Evolutionary conservation across 192 early-diverging fungal genomes (phyloP).

Genomic region (Entophlyctis luteolus): DNA sequence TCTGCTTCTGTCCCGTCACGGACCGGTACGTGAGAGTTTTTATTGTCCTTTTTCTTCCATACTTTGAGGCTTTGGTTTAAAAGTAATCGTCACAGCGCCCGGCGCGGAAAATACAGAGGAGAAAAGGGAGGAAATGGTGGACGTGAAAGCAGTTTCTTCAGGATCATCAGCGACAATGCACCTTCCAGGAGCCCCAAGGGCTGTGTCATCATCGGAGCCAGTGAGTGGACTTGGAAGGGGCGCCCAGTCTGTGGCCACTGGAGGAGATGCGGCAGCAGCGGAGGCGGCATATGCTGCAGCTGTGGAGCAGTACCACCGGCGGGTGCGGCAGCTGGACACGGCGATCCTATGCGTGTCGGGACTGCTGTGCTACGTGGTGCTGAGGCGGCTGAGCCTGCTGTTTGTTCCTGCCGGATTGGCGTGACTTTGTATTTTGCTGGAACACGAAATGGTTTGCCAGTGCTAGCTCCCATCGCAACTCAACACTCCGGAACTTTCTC

Average conservation of each 20-base stretch:
- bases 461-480: not conserved
- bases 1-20: not conserved
- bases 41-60: no score
- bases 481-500: not conserved
- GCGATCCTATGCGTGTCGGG: not conserved
- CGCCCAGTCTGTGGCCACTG: not conserved
- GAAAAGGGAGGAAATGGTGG: no score
- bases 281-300: not conserved
- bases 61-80: no score
- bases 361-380: not conserved
- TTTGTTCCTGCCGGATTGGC: not conserved
- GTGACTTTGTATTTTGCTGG: not conserved
- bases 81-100: no score
- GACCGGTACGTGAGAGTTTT: no score
- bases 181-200: not conserved
- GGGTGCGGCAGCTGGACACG: constrained; percentile 7
- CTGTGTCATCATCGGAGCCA: not conserved
- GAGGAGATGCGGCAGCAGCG: not conserved
- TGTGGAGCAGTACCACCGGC: not conserved
- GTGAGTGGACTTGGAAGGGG: not conserved
- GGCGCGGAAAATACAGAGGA: no score
- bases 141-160: not conserved
- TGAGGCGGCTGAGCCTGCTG: not conserved
- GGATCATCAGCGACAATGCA: not conserved
- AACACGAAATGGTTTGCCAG: not conserved